Conservation (phyloP, 2,329 filamentous ascomycete species). For the Tolypocladium pustulatum region DNA sequence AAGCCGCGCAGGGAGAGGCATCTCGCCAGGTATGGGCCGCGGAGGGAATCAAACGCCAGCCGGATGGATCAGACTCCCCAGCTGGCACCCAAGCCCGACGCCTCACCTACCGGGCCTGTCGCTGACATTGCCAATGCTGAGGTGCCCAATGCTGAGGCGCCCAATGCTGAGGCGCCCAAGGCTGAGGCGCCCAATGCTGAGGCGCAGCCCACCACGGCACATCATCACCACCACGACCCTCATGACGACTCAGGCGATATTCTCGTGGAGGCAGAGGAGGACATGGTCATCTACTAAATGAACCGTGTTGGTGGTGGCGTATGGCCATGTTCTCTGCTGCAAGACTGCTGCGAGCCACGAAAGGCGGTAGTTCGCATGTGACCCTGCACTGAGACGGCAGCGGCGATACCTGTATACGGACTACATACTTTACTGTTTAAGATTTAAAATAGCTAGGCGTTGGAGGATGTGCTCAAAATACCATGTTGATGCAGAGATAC, state of each 20-base stretch:
- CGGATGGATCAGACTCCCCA: constrained; percentile 20
- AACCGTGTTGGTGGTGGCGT: not conserved
- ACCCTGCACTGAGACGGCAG: not conserved
- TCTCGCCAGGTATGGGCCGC: constrained; percentile 13
- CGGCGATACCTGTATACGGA: not conserved
- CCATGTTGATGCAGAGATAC: not conserved
- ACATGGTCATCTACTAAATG: constrained; percentile 77
- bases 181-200: not conserved
- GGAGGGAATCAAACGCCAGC: constrained; percentile 11
- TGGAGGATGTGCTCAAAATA: not conserved
- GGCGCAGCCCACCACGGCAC: not conserved
- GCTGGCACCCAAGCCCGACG: constrained; percentile 4
- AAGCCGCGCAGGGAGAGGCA: constrained; percentile 34
- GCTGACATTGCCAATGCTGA: no score
- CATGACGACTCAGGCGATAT: constrained; percentile 68
- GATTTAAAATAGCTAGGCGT: not conserved
- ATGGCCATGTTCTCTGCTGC: not conserved
- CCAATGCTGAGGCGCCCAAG: not conserved
- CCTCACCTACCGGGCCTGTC: not conserved
- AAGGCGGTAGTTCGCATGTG: not conserved
- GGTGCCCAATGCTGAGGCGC: no score
- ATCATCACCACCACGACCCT: constrained; percentile 27
- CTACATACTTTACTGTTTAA: not conserved
- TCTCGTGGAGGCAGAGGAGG: constrained; percentile 75
- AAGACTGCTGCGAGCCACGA: not conserved